Evolutionary conservation across 2,329 filamentous ascomycete species (phyloP).

Genomic region (Alternaria incomplexa): DNA sequence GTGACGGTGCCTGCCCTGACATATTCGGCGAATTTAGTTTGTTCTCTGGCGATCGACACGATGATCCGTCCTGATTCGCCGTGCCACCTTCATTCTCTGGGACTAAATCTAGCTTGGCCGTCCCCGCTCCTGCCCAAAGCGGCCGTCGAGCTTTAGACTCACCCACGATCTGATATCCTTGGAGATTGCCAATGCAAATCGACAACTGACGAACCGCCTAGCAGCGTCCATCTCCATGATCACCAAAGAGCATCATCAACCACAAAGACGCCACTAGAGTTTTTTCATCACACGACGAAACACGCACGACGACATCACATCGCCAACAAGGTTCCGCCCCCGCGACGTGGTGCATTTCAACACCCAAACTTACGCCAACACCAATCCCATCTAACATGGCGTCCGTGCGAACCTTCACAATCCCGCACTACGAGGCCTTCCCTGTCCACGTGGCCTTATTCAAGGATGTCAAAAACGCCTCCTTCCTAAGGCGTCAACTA

Average conservation of each 20-base stretch:
- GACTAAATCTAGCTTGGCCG: conserved; percentile 10
- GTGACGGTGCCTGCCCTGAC: conserved; percentile 22
- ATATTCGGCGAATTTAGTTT: conserved; percentile 17
- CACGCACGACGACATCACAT: neutral
- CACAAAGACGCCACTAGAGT: neutral
- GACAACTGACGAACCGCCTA: neutral
- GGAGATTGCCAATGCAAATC: conserved; percentile 5
- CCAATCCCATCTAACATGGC: conserved; percentile 47
- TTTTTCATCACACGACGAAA: neutral
- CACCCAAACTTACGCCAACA: conserved; percentile 3
- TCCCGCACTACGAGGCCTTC: conserved; percentile 78
- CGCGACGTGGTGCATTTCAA: conserved; percentile 10
- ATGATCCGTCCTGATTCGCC: conserved; percentile 11
- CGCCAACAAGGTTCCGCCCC: neutral
- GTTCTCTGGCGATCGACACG: conserved; percentile 12
- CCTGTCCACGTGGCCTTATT: conserved; percentile 78
- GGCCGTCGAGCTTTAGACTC: conserved; percentile 1
- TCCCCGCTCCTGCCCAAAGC: conserved; percentile 27
- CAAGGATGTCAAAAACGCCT: conserved; percentile 75
- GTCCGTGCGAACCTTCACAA: conserved; percentile 68
- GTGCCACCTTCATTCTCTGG: neutral
- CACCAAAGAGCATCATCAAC: neutral
- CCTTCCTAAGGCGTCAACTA: conserved; percentile 80
- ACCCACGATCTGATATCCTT: conserved; percentile 1
- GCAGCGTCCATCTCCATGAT: neutral